These are phyloP conservation scores for Plantago major DNA, from an alignment of 257 asterid genomes.

Conservation along the genomic window DNA sequence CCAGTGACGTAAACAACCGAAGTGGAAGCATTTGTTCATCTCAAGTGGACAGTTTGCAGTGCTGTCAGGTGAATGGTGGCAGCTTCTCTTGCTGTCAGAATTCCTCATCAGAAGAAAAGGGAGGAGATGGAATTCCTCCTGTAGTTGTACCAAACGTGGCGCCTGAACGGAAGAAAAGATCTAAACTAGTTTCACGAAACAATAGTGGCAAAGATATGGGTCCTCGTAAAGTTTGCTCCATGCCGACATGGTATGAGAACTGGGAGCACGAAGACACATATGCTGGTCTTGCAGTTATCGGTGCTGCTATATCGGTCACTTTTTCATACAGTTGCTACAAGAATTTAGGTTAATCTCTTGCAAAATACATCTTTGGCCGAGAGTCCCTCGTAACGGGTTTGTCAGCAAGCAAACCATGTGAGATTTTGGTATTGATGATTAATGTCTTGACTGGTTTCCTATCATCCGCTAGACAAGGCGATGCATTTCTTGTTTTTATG, in stretches of 20 bases:
- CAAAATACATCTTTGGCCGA: background rate
- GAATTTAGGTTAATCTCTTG: slow-evolving; percentile 40
- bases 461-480: no score
- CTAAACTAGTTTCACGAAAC: slow-evolving; percentile 30
- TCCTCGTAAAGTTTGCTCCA: slow-evolving; percentile 55
- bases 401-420: no score
- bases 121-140: slow-evolving; percentile 21
- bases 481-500: no score
- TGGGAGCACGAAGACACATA: slow-evolving; percentile 97
- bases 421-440: no score
- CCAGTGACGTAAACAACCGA: slow-evolving; percentile 25
- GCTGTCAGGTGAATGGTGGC: slow-evolving; percentile 59
- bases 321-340: slow-evolving; percentile 70
- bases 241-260: slow-evolving; percentile 85
- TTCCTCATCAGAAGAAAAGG: slow-evolving; percentile 28
- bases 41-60: slow-evolving; percentile 34
- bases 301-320: slow-evolving; percentile 70
- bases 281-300: slow-evolving; percentile 77
- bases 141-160: slow-evolving; percentile 20
- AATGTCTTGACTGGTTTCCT: no score
- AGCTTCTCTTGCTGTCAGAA: slow-evolving; percentile 68
- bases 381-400: no score
- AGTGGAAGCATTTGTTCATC: slow-evolving; percentile 35
- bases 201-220: slow-evolving; percentile 41
- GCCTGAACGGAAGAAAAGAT: slow-evolving; percentile 42